Base-by-base conservation (phyloP, 1,284 basidiomycete species). In the Melanopsichium pennsylvanicum region DNA sequence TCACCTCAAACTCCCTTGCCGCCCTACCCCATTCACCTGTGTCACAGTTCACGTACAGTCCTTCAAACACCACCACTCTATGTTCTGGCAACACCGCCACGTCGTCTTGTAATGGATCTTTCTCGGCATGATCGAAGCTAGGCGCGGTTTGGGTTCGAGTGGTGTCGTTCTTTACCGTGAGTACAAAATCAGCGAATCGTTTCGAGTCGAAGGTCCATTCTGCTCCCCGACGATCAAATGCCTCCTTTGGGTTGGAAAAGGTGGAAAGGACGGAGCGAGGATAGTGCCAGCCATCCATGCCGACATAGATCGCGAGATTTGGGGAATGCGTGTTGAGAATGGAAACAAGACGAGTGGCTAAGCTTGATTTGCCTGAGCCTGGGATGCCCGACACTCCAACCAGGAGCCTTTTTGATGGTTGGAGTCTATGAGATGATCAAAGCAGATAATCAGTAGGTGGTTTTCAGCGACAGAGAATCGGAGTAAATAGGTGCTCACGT, bases 251-350 rank as follows among this genome's bases (percentile, higher is more conserved):
- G 79, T 81, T 89, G 86, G 37, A 90, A 85, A 79, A 89, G 84
- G 15, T 86, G 84, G 44, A 89, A 85, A 57, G 87, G 85, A 57
- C 88, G 80, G 70, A 74, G 8, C 83, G 75, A 8, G 83, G 70
- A 38, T 79, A 78, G 80, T 94, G 91, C 91, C 91, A 94, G 12
- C 92, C 92, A 76, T 94, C 92, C 50, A 92, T 84, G 5, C 89
- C 87, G 10, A 93, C 85, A 18, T 88, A 84, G 31, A 89, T 83
- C 8, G 86, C 87, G 16, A 72, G 80, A 34, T 77, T 77, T 8
- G 33, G 6, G 15, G 35, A 22, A 4, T 19, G 12, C 18, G 36
- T 13, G 45, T 76, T 75, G 49, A 73, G 44, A 0, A 37, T 36
- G 7, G 84, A 71, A 4, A 87, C 84, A 16, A 93, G 79, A 9